A percentile compares a stretch with the other conserved stretches of the same genome.
Conservation (phyloP, 495 filamentous ascomycete genomes). For the Trichoderma erinaceum region DNA sequence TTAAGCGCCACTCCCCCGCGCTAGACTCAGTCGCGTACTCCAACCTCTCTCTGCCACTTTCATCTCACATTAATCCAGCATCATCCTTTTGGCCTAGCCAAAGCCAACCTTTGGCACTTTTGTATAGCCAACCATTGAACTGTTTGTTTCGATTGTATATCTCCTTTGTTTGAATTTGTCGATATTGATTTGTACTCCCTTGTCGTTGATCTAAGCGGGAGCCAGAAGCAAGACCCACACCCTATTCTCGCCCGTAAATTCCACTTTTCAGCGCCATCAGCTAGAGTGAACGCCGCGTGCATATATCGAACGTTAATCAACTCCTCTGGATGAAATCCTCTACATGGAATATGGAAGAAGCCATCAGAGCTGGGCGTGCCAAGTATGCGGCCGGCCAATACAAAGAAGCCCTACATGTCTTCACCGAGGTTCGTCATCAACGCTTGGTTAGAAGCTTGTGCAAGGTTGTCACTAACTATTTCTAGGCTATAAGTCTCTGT, state of each 20-base stretch:
- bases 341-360: background rate
- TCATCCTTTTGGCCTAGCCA: background rate
- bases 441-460: background rate
- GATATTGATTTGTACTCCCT: no score
- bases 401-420: slow-evolving; percentile 2
- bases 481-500: slow-evolving; percentile 11
- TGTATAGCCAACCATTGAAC: background rate
- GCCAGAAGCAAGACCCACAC: background rate
- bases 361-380: background rate
- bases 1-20: background rate
- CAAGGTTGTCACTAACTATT: background rate
- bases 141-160: background rate
- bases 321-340: background rate
- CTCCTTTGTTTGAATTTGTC: no score
- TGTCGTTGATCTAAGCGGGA: no score
- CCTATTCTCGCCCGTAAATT: background rate
- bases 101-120: background rate
- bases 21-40: background rate
- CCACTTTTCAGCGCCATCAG: background rate
- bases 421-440: slow-evolving; percentile 9
- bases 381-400: slow-evolving; percentile 8
- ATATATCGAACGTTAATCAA: background rate
- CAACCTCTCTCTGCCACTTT: background rate
- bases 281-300: background rate
- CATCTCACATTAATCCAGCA: background rate